Evolutionary conservation across 176 grass and related monocot genomes (phyloP), one percentile per base, ranked within the genome.

Genomic region (Microstegium vimineum): DNA sequence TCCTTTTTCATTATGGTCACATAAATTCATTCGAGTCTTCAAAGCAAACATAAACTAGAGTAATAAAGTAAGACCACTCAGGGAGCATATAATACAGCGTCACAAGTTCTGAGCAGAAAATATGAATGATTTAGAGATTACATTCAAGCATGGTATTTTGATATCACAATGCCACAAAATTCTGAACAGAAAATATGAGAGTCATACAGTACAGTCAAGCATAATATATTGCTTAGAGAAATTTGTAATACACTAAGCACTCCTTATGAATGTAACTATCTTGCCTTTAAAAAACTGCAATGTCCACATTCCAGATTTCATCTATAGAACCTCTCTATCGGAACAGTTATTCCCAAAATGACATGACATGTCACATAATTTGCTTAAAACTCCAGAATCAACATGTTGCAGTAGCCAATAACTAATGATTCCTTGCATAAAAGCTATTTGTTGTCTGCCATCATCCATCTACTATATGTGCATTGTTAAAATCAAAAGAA

Each of bases 31-130:
- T 69, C 8, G 56, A 68, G 47, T 10, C 16, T 45, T 32, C 42
- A 62, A 68, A 77, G 64, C 4, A 73, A 76, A 68, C 34, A 42
- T 49, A 73, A n/a, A 54, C 25, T 32, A 34, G 51, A 49, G 31
- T n/a, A 63, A 35, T n/a, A 26, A 51, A 23, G 37, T 20, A 25
- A 5, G 6, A 57, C 16, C 43, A 82, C 45, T 69, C 17, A 51
- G 31, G 61, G 61, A 17, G 20, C 7, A 76, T 23, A 61, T 66
- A 75, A 16, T 26, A 66, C n/a, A 15, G 42, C 59, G 33, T 28
- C 73, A 62, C 46, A 75, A 59, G 15, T 68, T 87, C 49, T 69
- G 25, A 76, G 37, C 79, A 60, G 36, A 75, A 67, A 75, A 75
- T 60, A 40, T 69, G 67, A 60, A 14, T 62, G 13, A 49, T 22